Percentiles rank a stretch among this genome's conserved stretches.
These are phyloP conservation scores for Gillenia trifoliata DNA, from an alignment of 306 rosid species.

Conservation along the genomic window DNA sequence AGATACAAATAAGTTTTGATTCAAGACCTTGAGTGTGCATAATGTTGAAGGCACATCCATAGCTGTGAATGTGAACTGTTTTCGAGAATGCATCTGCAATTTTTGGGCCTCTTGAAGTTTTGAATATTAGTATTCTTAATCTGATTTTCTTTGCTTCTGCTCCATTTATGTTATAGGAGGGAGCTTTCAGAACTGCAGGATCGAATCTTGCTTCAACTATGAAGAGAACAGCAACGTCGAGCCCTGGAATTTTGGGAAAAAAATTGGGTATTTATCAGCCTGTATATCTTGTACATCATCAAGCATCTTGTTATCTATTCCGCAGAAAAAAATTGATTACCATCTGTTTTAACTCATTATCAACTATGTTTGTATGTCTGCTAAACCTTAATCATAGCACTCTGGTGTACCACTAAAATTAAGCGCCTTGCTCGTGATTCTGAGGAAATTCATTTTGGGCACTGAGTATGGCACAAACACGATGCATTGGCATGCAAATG, in stretches of 20 bases:
- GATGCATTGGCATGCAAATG: conserved; percentile 72
- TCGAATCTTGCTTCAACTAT: conserved; percentile 66
- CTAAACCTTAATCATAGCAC: conserved; percentile 55
- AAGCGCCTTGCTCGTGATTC: conserved; percentile 82
- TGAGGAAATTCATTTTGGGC: conserved; percentile 91
- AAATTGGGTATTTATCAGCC: conserved; percentile 60
- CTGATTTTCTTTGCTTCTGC: conserved; percentile 2
- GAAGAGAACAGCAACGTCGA: conserved; percentile 59
- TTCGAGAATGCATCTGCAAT: neutral
- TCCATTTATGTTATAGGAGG: conserved; percentile 47
- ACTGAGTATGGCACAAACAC: conserved; percentile 77
- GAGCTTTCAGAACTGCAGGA: conserved; percentile 89
- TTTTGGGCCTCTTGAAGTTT: neutral
- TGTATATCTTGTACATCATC: no score
- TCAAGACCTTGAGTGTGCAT: neutral
- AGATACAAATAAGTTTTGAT: neutral
- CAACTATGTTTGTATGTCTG: neutral
- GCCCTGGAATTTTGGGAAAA: conserved; percentile 76
- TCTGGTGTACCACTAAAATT: conserved; percentile 68
- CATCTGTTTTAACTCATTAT: neutral
- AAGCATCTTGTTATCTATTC: conserved; percentile 10
- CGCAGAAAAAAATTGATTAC: neutral
- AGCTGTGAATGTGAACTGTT: no score
- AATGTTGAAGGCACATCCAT: no score
- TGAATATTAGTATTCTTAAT: neutral